phyloP scores from a whole-genome alignment of 129 eudicot genomes.

The Erigeron canadensis region DNA sequence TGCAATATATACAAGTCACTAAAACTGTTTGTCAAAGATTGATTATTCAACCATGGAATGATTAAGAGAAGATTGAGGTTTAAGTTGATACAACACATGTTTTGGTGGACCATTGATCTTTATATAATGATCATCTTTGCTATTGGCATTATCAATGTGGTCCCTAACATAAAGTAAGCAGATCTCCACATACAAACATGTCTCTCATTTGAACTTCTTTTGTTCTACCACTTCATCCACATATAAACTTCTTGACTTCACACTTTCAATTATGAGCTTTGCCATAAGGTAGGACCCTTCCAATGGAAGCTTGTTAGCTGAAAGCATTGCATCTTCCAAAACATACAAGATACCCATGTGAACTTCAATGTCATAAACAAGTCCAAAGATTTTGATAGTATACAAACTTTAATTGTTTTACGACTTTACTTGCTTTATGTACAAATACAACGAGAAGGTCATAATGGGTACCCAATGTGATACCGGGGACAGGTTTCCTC shows the following conservation, averaged over 20 bases:
- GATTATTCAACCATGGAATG: conserved; percentile 17
- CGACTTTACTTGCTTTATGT: neutral
- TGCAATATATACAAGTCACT: conserved; percentile 7
- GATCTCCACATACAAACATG: conserved; percentile 38
- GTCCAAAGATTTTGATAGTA: conserved; percentile 20
- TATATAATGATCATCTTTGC: conserved; percentile 32
- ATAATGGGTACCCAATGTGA: too few relatives aligned
- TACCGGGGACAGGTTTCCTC: too few relatives aligned
- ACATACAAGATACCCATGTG: conserved; percentile 37
- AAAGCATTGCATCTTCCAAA: conserved; percentile 43
- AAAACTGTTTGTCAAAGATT: conserved; percentile 12
- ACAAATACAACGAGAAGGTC: conserved; percentile 2
- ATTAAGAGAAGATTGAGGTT: conserved; percentile 25
- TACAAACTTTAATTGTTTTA: conserved; percentile 19
- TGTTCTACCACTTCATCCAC: conserved; percentile 39
- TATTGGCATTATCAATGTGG: conserved; percentile 37
- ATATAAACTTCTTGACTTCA: conserved; percentile 33
- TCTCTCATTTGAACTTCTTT: conserved; percentile 38
- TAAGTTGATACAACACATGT: conserved; percentile 36
- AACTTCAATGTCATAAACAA: conserved; percentile 36
- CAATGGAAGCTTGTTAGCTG: conserved; percentile 35
- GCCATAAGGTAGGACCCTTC: conserved; percentile 40
- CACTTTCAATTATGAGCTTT: conserved; percentile 30
- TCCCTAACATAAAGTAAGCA: conserved; percentile 36
- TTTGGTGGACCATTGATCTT: conserved; percentile 31